Evolutionary conservation across 257 asterid species (phyloP).

Genomic region (Ballota nigra): DNA sequence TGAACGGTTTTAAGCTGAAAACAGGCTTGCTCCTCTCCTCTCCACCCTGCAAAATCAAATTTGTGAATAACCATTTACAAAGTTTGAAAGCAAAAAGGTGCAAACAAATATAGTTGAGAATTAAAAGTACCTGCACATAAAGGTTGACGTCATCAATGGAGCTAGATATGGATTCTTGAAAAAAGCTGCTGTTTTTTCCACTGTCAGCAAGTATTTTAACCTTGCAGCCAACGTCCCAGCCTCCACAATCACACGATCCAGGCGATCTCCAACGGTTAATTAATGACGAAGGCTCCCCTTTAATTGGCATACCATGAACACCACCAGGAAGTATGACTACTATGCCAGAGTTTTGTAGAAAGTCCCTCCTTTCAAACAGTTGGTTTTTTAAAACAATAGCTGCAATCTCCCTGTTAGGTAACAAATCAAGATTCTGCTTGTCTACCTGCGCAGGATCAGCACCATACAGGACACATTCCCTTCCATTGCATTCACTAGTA

Average conservation of each 20-base stretch:
- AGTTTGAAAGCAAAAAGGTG: neutral
- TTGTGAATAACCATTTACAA: neutral
- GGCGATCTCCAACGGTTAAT: slow-evolving; percentile 77
- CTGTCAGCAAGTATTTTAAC: slow-evolving; percentile 55
- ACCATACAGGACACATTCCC: slow-evolving; percentile 69
- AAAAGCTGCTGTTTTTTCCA: slow-evolving; percentile 26
- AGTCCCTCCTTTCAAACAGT: slow-evolving; percentile 20
- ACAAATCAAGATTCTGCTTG: slow-evolving; percentile 44
- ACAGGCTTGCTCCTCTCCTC: slow-evolving; percentile 45
- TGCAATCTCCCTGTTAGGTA: slow-evolving; percentile 62
- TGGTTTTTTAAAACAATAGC: slow-evolving; percentile 51
- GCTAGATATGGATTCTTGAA: slow-evolving; percentile 23
- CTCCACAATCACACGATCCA: slow-evolving; percentile 96
- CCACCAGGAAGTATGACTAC: slow-evolving; percentile 78
- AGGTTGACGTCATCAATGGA: slow-evolving; percentile 45
- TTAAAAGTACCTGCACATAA: slow-evolving; percentile 55
- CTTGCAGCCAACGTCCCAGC: slow-evolving; percentile 99
- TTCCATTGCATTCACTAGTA: slow-evolving; percentile 25
- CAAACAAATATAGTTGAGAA: neutral
- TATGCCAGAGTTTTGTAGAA: slow-evolving; percentile 24
- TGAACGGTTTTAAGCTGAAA: slow-evolving; percentile 64
- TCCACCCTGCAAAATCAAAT: slow-evolving; percentile 47
- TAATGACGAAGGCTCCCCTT: slow-evolving; percentile 72
- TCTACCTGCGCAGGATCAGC: slow-evolving; percentile 43
- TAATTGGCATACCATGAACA: slow-evolving; percentile 59